Conservation (phyloP, 345 rosid genomes). For the Gossypium raimondii region DNA sequence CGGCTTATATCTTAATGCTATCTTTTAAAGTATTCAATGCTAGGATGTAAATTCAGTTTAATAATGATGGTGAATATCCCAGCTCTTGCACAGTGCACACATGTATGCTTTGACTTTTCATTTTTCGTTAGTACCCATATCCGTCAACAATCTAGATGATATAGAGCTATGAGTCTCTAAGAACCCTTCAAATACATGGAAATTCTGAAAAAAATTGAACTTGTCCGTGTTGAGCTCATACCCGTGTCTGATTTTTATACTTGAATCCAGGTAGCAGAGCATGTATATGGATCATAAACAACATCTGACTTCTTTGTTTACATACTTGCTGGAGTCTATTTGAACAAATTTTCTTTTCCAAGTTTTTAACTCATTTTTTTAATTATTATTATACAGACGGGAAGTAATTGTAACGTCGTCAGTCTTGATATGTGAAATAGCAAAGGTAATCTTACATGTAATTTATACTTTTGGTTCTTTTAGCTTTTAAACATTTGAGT, state of each 20-base stretch:
- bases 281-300: background rate
- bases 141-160: background rate
- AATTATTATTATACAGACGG: conserved; percentile 33
- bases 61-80: background rate
- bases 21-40: background rate
- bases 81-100: background rate
- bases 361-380: conserved; percentile 8
- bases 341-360: background rate
- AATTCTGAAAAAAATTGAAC: background rate
- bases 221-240: too few relatives aligned
- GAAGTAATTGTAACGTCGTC: conserved; percentile 90
- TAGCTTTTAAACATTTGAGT: background rate
- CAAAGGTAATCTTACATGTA: conserved; percentile 49
- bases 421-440: conserved; percentile 81
- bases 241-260: too few relatives aligned
- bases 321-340: background rate
- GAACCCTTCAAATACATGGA: background rate
- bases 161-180: background rate
- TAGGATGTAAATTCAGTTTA: background rate
- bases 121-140: background rate
- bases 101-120: background rate
- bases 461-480: conserved; percentile 7
- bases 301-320: background rate
- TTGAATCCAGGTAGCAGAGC: background rate
- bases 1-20: background rate